Base-by-base conservation (phyloP, 257 asterid genomes). In the Vinca minor region DNA sequence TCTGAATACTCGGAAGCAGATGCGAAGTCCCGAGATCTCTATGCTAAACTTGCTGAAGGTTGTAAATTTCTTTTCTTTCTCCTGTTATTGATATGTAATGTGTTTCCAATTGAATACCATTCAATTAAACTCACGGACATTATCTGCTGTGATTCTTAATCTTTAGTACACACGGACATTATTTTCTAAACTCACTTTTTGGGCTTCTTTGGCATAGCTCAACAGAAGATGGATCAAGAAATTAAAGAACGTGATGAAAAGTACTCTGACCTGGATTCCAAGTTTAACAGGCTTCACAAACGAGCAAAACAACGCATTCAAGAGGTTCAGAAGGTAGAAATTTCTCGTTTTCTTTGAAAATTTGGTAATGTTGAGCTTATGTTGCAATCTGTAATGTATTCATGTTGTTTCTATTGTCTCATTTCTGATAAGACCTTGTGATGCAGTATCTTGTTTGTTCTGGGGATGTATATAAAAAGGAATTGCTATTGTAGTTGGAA, bases 301-400 rank as follows among this genome's bases (percentile, higher is more conserved):
- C 87, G 98, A 76, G 98, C 98, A 74, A 93, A 93, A 76, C 98
- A 89, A 73, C 97, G 97, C 28, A 93, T 93, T 75, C 98, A 93
- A 79, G 98, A 93, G 69, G 92, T 93, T 77, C 98, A 93, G 63
- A 93, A 93, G 86, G 98, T 89, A 83, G n/a, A n/a, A 66, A 59
- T 47, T 15, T 56, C 31, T 10, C n/a, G n/a, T 36, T 45, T 69
- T 41, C 18, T 6, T 50, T 32, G 17, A 8, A 11, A 31, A 3
- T 11, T 48, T 29, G 5, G 3, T 38, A 15, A 50, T 35, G 11
- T 49, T 48, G 25, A 47, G 31, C 13, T 49, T 14, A 48, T 49
- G 23, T 21, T 20, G 69, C 28, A 64, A 21, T 12, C 4, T 47
- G 0, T 9, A 8, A 32, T 17, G 1, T 11, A 9, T n/a, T 50